Evolutionary conservation across 345 rosid genomes (phyloP), one percentile per base, ranked within the genome.

Genomic region (Ceriops zippeliana): DNA sequence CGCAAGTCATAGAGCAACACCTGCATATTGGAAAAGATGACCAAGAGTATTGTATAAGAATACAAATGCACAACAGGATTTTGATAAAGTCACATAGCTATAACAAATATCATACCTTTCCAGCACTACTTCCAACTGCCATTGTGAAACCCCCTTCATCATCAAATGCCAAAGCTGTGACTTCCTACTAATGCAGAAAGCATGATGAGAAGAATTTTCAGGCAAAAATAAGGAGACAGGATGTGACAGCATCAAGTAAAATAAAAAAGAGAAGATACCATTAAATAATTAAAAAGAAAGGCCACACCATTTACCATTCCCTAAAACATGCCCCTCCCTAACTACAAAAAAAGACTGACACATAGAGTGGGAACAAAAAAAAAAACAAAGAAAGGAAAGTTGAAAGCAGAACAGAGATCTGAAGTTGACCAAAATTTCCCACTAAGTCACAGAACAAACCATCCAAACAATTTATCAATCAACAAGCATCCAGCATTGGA

Each of bases 1-100:
- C 97, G 89, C 81, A 95, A 77, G 70, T 95, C 97, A 69, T 95
- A 95, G 65, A 95, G 75, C 78, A 95, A 79, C 65, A 95, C 97
- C 99, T 95, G 79, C 73, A 80, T 49, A 70, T 52, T 73, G 22
- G 63, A 76, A 61, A 65, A 58, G 28, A 63, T 63, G 46, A 68
- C 30, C 21, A 5, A 31, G 27, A 28, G 31, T 15, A 8, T 7
- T 9, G 5, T 19, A 27, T 28, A 60, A 37, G 38, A 20, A 7
- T 27, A 63, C 38, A n/a, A 5, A 38, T 26, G 16, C 22, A n/a
- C 24, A 7, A 61, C 28, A 61, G 22, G 52, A n/a, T 62, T 31
- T 11, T 7, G 26, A 16, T 27, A 59, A 52, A n/a, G 10, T 30
- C 58, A 52, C 62, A 68, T 5, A n/a, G 53, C 8, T 8, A 0